Conservation (phyloP, 2,329 filamentous ascomycete species). For the Phyllosticta citribraziliensis region DNA sequence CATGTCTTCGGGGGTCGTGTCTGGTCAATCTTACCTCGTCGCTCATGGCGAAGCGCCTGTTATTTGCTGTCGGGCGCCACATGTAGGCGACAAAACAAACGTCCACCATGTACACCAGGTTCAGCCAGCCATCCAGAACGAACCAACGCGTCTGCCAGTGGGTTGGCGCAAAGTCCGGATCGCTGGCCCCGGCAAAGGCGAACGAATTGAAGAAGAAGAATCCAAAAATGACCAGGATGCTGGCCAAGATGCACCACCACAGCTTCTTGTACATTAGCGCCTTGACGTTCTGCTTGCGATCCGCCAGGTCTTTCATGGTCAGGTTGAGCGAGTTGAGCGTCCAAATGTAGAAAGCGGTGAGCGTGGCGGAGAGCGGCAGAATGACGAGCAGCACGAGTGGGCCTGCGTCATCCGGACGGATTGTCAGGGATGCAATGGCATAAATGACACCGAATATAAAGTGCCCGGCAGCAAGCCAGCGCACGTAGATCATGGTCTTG, state of each 20-base stretch:
- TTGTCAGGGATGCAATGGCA: constrained; percentile 75
- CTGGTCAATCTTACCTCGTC: constrained; percentile 56
- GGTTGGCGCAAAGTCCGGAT: constrained; percentile 84
- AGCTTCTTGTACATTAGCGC: constrained; percentile 95
- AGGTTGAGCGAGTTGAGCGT: constrained; percentile 89
- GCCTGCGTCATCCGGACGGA: constrained; percentile 81
- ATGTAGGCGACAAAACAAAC: constrained; percentile 90
- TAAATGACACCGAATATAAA: constrained; percentile 95
- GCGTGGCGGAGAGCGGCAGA: constrained; percentile 76
- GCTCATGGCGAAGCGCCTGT: constrained; percentile 95
- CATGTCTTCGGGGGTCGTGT: not conserved
- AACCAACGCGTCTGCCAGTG: constrained; percentile 99
- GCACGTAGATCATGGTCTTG: constrained; percentile 87
- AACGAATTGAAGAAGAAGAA: constrained; percentile 99
- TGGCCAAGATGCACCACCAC: constrained; percentile 93
- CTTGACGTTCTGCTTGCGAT: constrained; percentile 89
- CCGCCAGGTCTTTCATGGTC: constrained; percentile 91
- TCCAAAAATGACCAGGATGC: constrained; percentile 89
- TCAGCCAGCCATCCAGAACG: constrained; percentile 92
- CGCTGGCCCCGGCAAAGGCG: constrained; percentile 74
- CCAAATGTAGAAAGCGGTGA: constrained; percentile 98
- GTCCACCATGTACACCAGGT: constrained; percentile 89
- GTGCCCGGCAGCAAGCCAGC: constrained; percentile 81
- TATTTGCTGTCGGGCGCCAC: constrained; percentile 94
- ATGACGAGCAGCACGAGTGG: constrained; percentile 89